Percentiles rank a stretch among this genome's conserved stretches.
phyloP scores from a whole-genome alignment of 2,329 filamentous ascomycete genomes.

The Endothia cerciana region DNA sequence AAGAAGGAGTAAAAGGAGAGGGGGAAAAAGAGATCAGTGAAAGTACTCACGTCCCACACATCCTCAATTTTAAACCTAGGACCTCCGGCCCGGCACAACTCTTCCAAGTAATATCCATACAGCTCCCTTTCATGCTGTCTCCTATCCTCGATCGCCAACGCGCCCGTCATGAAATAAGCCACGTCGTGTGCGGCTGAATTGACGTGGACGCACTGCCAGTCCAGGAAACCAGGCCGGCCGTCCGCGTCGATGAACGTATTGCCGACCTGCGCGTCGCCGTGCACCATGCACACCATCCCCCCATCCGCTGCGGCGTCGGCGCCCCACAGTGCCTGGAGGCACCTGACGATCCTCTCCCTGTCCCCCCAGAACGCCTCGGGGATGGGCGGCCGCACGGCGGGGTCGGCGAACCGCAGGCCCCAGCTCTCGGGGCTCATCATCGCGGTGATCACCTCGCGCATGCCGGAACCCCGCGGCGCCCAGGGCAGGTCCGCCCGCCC shows the following conservation, averaged over 20 bases:
- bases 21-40: too few species aligned
- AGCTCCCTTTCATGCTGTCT: constrained; percentile 45
- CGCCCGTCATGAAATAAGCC: constrained; percentile 45
- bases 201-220: constrained; percentile 48
- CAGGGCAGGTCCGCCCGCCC: constrained; percentile 38
- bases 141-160: constrained; percentile 44
- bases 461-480: constrained; percentile 30
- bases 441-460: constrained; percentile 40
- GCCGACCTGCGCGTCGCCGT: constrained; percentile 49
- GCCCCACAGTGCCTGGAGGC: constrained; percentile 42
- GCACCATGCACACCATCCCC: constrained; percentile 45
- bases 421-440: constrained; percentile 24
- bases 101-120: constrained; percentile 41
- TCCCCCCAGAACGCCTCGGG: constrained; percentile 16
- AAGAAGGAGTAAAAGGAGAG: too few species aligned
- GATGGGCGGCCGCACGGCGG: constrained; percentile 24
- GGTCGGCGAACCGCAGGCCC: constrained; percentile 20
- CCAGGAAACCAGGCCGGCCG: constrained; percentile 43
- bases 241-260: constrained; percentile 47
- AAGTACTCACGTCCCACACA: constrained; percentile 30
- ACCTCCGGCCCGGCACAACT: constrained; percentile 39
- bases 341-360: constrained; percentile 22
- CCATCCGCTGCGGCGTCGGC: constrained; percentile 43
- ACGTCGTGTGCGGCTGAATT: constrained; percentile 49
- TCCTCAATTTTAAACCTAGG: constrained; percentile 36